Conservation (phyloP, 1,284 basidiomycete genomes). For the Marasmius sp. region DNA sequence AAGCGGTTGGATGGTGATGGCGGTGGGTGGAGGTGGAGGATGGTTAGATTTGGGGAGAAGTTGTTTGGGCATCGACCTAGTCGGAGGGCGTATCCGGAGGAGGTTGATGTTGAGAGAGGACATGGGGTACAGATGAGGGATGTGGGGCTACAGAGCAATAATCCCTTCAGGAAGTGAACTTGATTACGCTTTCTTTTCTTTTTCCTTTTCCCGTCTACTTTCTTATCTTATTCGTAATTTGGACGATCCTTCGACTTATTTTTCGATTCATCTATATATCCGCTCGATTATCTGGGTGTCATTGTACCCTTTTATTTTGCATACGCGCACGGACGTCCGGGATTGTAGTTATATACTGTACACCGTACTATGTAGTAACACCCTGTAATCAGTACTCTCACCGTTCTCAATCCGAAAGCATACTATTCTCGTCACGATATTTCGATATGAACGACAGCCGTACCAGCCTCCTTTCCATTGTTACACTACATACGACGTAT, state of each 20-base stretch:
- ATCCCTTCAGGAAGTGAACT: too few species aligned
- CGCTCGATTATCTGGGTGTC: too few species aligned
- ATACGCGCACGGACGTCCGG: background rate
- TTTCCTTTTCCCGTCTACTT: constrained; percentile 41
- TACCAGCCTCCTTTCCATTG: too few species aligned
- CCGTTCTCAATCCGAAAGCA: constrained; percentile 32
- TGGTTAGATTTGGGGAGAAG: constrained; percentile 55
- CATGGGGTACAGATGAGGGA: too few species aligned
- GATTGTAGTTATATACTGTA: background rate
- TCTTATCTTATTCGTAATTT: constrained; percentile 33
- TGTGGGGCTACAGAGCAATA: too few species aligned
- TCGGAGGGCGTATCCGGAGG: constrained; percentile 18
- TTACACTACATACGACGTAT: constrained; percentile 36
- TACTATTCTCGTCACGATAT: too few species aligned
- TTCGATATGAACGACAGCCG: too few species aligned
- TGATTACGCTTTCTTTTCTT: background rate
- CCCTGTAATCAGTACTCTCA: constrained; percentile 22
- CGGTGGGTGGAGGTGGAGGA: constrained; percentile 50
- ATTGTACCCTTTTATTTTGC: too few species aligned
- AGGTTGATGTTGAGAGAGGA: too few species aligned
- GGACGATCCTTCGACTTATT: too few species aligned
- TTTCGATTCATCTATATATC: constrained; percentile 26
- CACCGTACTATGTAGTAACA: too few species aligned
- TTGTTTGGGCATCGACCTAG: constrained; percentile 51
- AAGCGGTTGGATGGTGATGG: constrained; percentile 50